Conservation (phyloP, 371 early-diverging fungal genomes). For the Haplosporangium sp. region DNA sequence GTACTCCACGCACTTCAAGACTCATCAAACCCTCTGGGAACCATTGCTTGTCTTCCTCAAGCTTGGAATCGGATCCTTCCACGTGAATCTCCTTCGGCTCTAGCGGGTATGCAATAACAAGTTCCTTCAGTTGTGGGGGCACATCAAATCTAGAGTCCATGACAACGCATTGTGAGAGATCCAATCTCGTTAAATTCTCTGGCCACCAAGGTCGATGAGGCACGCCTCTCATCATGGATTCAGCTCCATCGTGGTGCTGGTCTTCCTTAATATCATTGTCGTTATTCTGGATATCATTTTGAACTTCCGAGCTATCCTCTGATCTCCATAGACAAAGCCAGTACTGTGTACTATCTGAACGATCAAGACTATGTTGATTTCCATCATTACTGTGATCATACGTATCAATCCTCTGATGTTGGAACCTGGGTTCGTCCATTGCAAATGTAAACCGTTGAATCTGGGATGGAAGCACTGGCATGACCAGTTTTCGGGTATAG, state of each 20-base stretch:
- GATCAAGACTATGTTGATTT: slow-evolving; percentile 10
- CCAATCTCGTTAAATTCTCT: slow-evolving; percentile 18
- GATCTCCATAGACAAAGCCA: slow-evolving; percentile 21
- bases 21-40: slow-evolving; percentile 20
- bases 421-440: slow-evolving; percentile 26
- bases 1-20: slow-evolving; percentile 32
- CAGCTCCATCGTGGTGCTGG: slow-evolving; percentile 1
- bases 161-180: slow-evolving; percentile 22
- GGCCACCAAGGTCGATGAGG: slow-evolving; percentile 29
- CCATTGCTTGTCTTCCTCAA: slow-evolving; percentile 24
- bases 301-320: not conserved
- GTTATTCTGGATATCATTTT: not conserved
- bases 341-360: slow-evolving; percentile 10
- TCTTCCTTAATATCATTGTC: not conserved
- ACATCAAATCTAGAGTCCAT: slow-evolving; percentile 20
- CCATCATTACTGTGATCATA: slow-evolving; percentile 5
- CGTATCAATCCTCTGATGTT: slow-evolving; percentile 17
- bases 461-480: slow-evolving; percentile 28
- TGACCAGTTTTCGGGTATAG: slow-evolving; percentile 15
- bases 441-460: slow-evolving; percentile 19
- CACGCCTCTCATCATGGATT: not conserved
- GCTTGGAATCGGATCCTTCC: not conserved
- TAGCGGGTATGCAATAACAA: slow-evolving; percentile 27
- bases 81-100: slow-evolving; percentile 15
- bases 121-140: slow-evolving; percentile 23